Percentiles rank a stretch among this genome's conserved stretches.
Conservation (phyloP, 371 early-diverging fungal species). For the Apophysomyces ossiformis region DNA sequence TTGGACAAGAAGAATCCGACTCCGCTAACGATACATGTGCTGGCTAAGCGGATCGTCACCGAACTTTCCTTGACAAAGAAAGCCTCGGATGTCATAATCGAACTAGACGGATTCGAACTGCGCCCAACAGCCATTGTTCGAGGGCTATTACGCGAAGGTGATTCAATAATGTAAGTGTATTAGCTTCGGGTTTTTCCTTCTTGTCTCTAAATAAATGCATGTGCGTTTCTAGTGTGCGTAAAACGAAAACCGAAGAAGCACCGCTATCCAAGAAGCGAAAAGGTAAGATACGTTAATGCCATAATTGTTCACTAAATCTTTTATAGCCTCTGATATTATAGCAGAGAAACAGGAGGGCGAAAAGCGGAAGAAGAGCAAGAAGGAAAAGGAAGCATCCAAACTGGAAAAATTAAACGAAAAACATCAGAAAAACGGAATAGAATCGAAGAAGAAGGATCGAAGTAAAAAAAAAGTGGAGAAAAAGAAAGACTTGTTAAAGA, state of each 20-base stretch:
- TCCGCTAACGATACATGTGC: neutral
- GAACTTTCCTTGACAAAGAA: neutral
- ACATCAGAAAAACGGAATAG: too few species aligned
- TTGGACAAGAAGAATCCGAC: neutral
- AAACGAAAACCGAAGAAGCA: neutral
- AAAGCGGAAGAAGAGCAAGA: neutral
- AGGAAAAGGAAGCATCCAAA: neutral
- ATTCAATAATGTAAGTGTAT: neutral
- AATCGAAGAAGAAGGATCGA: too few species aligned
- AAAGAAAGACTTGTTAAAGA: neutral
- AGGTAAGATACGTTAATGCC: neutral
- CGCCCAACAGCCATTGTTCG: conserved; percentile 1
- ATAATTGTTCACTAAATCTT: neutral
- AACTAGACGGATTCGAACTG: neutral
- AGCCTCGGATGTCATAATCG: conserved; percentile 1
- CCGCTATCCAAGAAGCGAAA: neutral
- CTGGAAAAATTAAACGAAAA: neutral
- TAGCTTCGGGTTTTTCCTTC: neutral
- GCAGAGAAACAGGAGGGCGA: neutral
- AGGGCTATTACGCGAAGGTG: neutral
- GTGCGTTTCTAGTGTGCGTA: neutral
- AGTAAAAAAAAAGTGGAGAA: neutral
- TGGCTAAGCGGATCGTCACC: neutral
- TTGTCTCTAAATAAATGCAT: neutral
- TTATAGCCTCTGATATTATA: neutral